A percentile compares a stretch with the other conserved stretches of the same genome.
Conservation (phyloP, 2,329 filamentous ascomycete genomes). For the Apiospora saccharicola region DNA sequence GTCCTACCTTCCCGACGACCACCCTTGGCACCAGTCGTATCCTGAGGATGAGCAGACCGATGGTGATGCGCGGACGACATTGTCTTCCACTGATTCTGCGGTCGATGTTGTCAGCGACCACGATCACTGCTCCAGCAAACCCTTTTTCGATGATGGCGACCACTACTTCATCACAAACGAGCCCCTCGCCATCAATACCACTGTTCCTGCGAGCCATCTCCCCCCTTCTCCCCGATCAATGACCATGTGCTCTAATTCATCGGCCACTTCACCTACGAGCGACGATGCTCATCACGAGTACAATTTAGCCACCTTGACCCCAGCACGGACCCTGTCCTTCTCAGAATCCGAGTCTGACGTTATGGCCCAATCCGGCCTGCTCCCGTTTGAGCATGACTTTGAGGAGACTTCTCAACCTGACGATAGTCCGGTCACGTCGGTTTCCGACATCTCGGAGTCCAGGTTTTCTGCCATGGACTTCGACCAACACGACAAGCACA, state of each 20-base stretch:
- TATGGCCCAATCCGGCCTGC: slow-evolving; percentile 42
- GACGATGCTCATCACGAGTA: slow-evolving; percentile 46
- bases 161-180: slow-evolving; percentile 54
- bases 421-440: slow-evolving; percentile 52
- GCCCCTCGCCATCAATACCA: slow-evolving; percentile 46
- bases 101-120: slow-evolving; percentile 45
- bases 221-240: slow-evolving; percentile 59
- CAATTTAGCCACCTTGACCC: slow-evolving; percentile 44
- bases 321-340: slow-evolving; percentile 59
- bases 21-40: slow-evolving; percentile 48
- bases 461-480: slow-evolving; percentile 40
- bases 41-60: slow-evolving; percentile 31
- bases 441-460: slow-evolving; percentile 55
- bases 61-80: slow-evolving; percentile 35
- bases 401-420: slow-evolving; percentile 52
- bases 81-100: slow-evolving; percentile 49
- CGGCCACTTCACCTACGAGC: slow-evolving; percentile 45
- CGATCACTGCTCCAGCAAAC: slow-evolving; percentile 47
- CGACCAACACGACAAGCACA: not conserved
- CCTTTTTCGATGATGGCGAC: slow-evolving; percentile 54
- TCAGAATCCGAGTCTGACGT: slow-evolving; percentile 57
- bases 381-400: slow-evolving; percentile 51
- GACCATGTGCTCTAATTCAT: slow-evolving; percentile 54
- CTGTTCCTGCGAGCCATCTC: slow-evolving; percentile 43
- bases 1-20: slow-evolving; percentile 62